These are phyloP conservation scores for Rhododendron molle DNA, from an alignment of 148 eudicot genomes.

Conservation along the genomic window DNA sequence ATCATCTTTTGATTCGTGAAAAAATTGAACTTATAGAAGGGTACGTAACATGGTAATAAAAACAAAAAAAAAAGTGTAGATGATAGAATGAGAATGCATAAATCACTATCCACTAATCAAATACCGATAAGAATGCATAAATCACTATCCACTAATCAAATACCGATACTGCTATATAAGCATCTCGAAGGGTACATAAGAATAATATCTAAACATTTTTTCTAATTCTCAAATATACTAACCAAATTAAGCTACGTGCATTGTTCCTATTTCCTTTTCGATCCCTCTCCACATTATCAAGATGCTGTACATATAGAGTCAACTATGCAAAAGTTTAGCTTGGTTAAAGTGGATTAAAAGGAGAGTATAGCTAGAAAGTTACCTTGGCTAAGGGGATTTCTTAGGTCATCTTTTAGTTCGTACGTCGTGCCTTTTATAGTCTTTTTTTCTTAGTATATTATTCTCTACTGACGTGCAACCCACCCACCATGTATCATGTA, in stretches of 20 bases:
- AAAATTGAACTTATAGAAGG: not conserved
- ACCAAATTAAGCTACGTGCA: not conserved
- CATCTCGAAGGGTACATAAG: not conserved
- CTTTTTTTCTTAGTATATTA: slow-evolving; percentile 2
- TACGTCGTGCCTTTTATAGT: slow-evolving; percentile 5
- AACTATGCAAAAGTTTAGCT: not conserved
- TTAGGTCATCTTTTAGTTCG: slow-evolving; percentile 7
- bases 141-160: not conserved
- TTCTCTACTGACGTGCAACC: slow-evolving; percentile 12
- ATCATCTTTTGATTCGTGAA: not conserved
- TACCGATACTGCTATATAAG: not conserved
- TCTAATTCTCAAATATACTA: not conserved
- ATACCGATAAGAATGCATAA: not conserved
- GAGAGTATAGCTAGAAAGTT: not conserved
- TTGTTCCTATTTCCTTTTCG: not conserved
- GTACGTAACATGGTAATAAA: not conserved
- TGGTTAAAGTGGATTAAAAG: not conserved
- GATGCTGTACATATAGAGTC: not conserved
- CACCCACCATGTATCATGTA: not conserved
- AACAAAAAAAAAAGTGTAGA: too few species aligned
- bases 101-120: not conserved
- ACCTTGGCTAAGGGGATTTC: not conserved
- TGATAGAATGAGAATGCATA: not conserved
- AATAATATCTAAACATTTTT: not conserved
- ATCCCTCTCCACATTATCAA: not conserved